Conservation (phyloP, 805 yeast species). For the Kuraishia molischiana region DNA sequence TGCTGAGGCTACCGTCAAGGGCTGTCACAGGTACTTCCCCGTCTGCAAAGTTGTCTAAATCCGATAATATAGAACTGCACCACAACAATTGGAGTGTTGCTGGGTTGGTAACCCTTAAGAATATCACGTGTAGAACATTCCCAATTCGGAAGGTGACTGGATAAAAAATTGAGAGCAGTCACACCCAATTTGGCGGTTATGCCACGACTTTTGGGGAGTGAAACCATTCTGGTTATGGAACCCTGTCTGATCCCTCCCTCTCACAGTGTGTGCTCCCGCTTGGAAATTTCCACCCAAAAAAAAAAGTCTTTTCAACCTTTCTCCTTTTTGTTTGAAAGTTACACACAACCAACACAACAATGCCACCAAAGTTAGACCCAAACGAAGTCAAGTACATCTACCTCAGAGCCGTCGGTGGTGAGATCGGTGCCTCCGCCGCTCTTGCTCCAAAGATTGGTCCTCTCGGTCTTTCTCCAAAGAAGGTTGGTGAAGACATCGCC, state of each 20-base stretch:
- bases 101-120: background rate
- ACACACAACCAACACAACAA: slow-evolving; percentile 30
- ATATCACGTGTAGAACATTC: background rate
- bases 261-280: no score
- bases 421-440: slow-evolving; percentile 99
- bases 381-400: slow-evolving; percentile 95
- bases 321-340: no score
- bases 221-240: background rate
- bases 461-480: slow-evolving; percentile 99
- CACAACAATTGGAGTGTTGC: background rate
- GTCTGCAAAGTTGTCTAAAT: background rate
- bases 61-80: background rate
- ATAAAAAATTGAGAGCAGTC: background rate
- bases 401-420: slow-evolving; percentile 99
- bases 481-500: slow-evolving; percentile 99
- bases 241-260: no score
- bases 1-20: slow-evolving; percentile 18
- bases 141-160: background rate
- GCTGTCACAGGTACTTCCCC: slow-evolving; percentile 40
- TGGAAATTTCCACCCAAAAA: no score
- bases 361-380: slow-evolving; percentile 99
- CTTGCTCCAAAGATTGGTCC: slow-evolving; percentile 99
- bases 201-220: background rate
- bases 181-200: background rate
- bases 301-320: no score